A percentile compares a stretch with the other conserved stretches of the same genome.
Conservation (phyloP, 805 yeast species). For the Hermanozyma aechmeae region DNA sequence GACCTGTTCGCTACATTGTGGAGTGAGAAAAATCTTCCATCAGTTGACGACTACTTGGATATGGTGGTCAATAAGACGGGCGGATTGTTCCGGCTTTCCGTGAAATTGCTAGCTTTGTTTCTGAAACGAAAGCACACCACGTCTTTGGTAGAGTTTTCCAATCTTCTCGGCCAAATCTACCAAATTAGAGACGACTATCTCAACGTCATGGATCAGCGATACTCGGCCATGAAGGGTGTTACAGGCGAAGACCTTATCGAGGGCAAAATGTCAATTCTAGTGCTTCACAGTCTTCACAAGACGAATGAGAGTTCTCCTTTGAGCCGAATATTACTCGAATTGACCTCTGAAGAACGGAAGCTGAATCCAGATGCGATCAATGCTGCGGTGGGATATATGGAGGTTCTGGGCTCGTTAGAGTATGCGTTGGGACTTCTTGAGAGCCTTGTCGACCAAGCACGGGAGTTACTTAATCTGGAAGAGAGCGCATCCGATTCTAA, state of each 20-base stretch:
- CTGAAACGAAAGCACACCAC: no score
- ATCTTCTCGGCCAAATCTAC: conserved; percentile 70
- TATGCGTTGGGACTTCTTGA: no score
- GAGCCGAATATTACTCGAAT: no score
- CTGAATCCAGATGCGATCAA: no score
- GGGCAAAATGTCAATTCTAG: conserved; percentile 83
- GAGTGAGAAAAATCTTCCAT: conserved; percentile 11
- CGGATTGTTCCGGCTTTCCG: conserved; percentile 73
- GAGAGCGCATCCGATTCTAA: no score
- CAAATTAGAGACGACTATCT: conserved; percentile 82
- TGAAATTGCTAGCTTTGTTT: conserved; percentile 45
- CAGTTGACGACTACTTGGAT: conserved; percentile 42
- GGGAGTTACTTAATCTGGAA: no score
- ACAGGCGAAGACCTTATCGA: conserved; percentile 79
- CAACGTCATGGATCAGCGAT: conserved; percentile 47
- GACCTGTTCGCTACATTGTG: conserved; percentile 28
- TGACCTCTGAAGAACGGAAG: no score
- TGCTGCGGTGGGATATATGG: no score
- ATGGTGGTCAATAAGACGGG: conserved; percentile 89
- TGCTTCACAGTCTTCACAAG: conserved; percentile 43
- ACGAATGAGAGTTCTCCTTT: no score
- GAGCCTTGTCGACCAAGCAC: no score
- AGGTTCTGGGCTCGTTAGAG: no score
- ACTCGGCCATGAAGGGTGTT: conserved; percentile 56
- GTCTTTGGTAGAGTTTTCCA: conserved; percentile 53